phyloP scores from a whole-genome alignment of 1,284 basidiomycete species.

The Violaceomyces palustris region DNA sequence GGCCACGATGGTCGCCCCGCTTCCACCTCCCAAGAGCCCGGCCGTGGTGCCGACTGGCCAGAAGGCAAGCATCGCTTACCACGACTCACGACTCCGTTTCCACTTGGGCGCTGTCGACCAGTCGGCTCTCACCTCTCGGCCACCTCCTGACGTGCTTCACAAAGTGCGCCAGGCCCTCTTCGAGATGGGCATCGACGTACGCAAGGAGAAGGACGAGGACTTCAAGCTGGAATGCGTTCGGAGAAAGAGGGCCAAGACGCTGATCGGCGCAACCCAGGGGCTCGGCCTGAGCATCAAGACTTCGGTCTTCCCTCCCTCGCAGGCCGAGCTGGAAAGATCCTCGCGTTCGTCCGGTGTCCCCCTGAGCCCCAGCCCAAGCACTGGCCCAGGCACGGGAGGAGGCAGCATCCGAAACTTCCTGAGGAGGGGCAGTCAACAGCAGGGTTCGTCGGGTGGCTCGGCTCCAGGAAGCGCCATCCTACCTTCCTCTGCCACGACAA shows the following conservation, averaged over 20 bases:
- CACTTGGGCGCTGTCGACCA: constrained; percentile 92
- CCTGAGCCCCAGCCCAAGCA: constrained; percentile 17
- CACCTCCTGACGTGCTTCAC: constrained; percentile 79
- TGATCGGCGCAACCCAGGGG: constrained; percentile 40
- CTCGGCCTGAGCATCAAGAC: constrained; percentile 42
- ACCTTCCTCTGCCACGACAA: constrained; percentile 5
- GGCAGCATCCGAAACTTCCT: constrained; percentile 39
- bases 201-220: constrained; percentile 73
- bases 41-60: constrained; percentile 7
- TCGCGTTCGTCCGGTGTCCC: constrained; percentile 16
- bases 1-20: constrained; percentile 10
- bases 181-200: constrained; percentile 84
- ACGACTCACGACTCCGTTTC: constrained; percentile 65
- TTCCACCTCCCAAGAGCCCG: background rate
- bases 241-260: constrained; percentile 39
- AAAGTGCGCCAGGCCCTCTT: constrained; percentile 74
- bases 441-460: constrained; percentile 7
- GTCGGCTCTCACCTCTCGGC: constrained; percentile 76
- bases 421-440: constrained; percentile 26
- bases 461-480: constrained; percentile 3
- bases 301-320: constrained; percentile 43
- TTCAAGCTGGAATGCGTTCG: constrained; percentile 50
- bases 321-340: constrained; percentile 41
- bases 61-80: no score
- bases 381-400: constrained; percentile 5